phyloP scores from a whole-genome alignment of 805 yeast species.

The Saturnispora hagleri region DNA sequence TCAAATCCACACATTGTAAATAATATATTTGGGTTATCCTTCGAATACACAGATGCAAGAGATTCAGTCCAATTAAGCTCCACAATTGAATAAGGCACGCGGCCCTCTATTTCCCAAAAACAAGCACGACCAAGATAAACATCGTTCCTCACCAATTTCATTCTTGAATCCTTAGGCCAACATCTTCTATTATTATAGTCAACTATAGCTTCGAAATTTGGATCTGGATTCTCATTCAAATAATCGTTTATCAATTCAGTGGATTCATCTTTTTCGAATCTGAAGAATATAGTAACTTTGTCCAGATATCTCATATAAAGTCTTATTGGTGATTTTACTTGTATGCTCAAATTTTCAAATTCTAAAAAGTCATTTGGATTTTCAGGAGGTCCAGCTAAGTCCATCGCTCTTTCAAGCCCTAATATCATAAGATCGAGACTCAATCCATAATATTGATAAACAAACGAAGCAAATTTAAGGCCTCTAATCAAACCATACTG shows the following conservation, averaged over 20 bases:
- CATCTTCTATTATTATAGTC: slow-evolving; percentile 85
- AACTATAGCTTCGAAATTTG: slow-evolving; percentile 75
- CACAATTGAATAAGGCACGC: slow-evolving; percentile 71
- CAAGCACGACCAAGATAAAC: slow-evolving; percentile 88
- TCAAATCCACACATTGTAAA: slow-evolving; percentile 96
- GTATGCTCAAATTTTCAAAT: slow-evolving; percentile 49
- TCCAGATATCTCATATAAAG: slow-evolving; percentile 79
- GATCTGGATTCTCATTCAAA: slow-evolving; percentile 82
- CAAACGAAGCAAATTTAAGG: slow-evolving; percentile 80
- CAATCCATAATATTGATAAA: slow-evolving; percentile 84
- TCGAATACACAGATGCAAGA: slow-evolving; percentile 80
- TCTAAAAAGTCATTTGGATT: slow-evolving; percentile 74
- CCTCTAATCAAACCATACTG: slow-evolving; percentile 85
- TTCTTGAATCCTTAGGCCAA: slow-evolving; percentile 91
- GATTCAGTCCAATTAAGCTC: slow-evolving; percentile 72
- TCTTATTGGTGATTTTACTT: slow-evolving; percentile 65
- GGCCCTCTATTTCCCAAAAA: slow-evolving; percentile 77
- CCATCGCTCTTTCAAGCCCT: slow-evolving; percentile 81
- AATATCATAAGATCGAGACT: slow-evolving; percentile 71
- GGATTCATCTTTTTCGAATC: slow-evolving; percentile 66
- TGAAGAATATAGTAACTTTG: slow-evolving; percentile 67
- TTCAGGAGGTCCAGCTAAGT: slow-evolving; percentile 70
- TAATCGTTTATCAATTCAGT: slow-evolving; percentile 67
- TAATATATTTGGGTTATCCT: slow-evolving; percentile 79
- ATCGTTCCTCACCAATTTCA: slow-evolving; percentile 85